Evolutionary conservation across 140 eudicot species (phyloP).

Genomic region (Flaveria floridana): DNA sequence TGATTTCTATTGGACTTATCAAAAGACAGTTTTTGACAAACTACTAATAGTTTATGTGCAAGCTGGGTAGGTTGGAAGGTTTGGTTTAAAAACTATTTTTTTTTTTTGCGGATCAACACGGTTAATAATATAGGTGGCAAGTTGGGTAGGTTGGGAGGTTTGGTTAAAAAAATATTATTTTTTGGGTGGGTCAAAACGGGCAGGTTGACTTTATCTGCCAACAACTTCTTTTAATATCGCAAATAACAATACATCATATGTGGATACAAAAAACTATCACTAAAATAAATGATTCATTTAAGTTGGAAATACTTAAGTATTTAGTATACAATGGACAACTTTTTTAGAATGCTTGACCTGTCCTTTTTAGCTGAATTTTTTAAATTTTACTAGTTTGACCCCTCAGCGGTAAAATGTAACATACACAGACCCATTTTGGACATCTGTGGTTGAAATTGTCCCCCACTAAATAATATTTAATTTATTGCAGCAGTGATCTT

Average conservation of each 20-base stretch:
- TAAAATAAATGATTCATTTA: not conserved
- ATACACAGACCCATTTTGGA: not conserved
- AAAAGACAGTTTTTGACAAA: not conserved
- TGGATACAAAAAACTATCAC: not conserved
- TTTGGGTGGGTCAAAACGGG: no score
- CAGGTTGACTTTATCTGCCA: not conserved
- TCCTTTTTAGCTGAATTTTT: not conserved
- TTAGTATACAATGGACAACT: not conserved
- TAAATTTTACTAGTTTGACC: not conserved
- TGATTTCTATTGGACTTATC: not conserved
- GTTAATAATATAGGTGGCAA: not conserved
- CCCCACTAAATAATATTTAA: not conserved
- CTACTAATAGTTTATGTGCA: not conserved
- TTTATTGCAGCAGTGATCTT: not conserved
- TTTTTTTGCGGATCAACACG: no score
- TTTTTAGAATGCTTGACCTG: not conserved
- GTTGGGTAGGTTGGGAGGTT: not conserved
- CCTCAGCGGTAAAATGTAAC: not conserved
- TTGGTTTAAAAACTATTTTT: no score
- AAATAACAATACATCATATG: not conserved
- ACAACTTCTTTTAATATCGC: not conserved
- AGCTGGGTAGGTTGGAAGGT: not conserved
- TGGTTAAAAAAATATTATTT: no score
- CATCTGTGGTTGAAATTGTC: not conserved
- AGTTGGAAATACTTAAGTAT: not conserved